Conservation (phyloP, 306 rosid genomes). For the Fagus sylvatica region DNA sequence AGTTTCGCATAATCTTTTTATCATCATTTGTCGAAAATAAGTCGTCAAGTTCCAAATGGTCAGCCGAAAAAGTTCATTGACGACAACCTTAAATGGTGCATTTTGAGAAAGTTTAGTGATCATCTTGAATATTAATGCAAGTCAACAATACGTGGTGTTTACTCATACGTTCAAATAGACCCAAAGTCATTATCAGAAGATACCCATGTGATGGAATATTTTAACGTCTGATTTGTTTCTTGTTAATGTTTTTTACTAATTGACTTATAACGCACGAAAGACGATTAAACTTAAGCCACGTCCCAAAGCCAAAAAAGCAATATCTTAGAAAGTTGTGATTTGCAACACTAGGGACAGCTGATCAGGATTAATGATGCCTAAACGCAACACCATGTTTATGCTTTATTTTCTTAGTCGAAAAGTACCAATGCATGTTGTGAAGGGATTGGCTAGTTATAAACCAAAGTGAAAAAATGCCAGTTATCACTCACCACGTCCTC, state of each 20-base stretch:
- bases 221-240: background rate
- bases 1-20: slow-evolving; percentile 21
- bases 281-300: slow-evolving; percentile 25
- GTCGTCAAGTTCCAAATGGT: slow-evolving; percentile 20
- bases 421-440: slow-evolving; percentile 3
- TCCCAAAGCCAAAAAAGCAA: slow-evolving; percentile 4
- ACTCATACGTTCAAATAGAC: background rate
- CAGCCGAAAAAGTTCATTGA: slow-evolving; percentile 4
- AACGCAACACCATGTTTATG: slow-evolving; percentile 40
- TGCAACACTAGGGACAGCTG: slow-evolving; percentile 6
- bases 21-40: slow-evolving; percentile 19
- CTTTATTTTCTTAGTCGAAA: slow-evolving; percentile 11
- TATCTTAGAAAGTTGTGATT: background rate
- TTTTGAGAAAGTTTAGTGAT: slow-evolving; percentile 29
- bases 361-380: slow-evolving; percentile 21
- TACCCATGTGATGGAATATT: slow-evolving; percentile 1
- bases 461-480: background rate
- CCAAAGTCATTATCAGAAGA: slow-evolving; percentile 25
- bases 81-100: slow-evolving; percentile 31
- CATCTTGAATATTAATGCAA: background rate
- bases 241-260: slow-evolving; percentile 3
- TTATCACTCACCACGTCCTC: background rate
- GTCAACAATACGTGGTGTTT: slow-evolving; percentile 23
- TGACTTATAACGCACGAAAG: slow-evolving; percentile 5
- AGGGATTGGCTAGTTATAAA: slow-evolving; percentile 20